Conservation (phyloP, 2,329 filamentous ascomycete species). For the Calycina marina region DNA sequence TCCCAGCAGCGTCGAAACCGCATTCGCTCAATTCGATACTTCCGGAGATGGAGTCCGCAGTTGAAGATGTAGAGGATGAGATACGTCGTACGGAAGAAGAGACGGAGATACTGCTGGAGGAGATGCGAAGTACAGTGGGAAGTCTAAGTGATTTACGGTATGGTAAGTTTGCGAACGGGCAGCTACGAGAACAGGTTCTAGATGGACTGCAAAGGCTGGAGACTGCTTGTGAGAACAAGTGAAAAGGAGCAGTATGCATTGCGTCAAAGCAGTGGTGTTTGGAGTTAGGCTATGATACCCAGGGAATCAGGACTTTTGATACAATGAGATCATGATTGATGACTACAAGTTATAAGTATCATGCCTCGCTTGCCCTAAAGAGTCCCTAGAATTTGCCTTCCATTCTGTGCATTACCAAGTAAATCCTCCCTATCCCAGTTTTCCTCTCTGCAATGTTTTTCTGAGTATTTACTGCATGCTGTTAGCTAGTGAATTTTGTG, state of each 20-base stretch:
- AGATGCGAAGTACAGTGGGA: slow-evolving; percentile 51
- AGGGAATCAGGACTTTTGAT: slow-evolving; percentile 10
- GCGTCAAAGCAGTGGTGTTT: background rate
- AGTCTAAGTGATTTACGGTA: slow-evolving; percentile 72
- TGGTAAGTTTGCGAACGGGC: slow-evolving; percentile 53
- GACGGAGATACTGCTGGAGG: slow-evolving; percentile 41
- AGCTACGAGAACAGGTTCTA: slow-evolving; percentile 51
- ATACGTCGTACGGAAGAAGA: slow-evolving; percentile 52
- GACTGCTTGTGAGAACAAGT: slow-evolving; percentile 14
- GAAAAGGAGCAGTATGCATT: background rate
- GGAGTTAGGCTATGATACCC: slow-evolving; percentile 1
- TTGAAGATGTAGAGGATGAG: slow-evolving; percentile 50
- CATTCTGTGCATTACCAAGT: too few species aligned
- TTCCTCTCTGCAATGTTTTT: too few species aligned
- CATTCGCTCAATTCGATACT: slow-evolving; percentile 53
- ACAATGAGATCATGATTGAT: slow-evolving; percentile 18
- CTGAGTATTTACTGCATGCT: too few species aligned
- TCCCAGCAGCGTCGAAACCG: slow-evolving; percentile 28
- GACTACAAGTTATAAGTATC: too few species aligned
- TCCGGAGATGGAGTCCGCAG: slow-evolving; percentile 54
- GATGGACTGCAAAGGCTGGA: slow-evolving; percentile 51
- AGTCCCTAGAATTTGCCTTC: too few species aligned
- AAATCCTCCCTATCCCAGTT: too few species aligned
- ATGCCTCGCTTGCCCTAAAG: too few species aligned
- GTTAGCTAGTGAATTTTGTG: too few species aligned